A percentile compares a stretch with the other conserved stretches of the same genome.
phyloP scores from a whole-genome alignment of 2,329 filamentous ascomycete species.

The Neonectria coccinea region DNA sequence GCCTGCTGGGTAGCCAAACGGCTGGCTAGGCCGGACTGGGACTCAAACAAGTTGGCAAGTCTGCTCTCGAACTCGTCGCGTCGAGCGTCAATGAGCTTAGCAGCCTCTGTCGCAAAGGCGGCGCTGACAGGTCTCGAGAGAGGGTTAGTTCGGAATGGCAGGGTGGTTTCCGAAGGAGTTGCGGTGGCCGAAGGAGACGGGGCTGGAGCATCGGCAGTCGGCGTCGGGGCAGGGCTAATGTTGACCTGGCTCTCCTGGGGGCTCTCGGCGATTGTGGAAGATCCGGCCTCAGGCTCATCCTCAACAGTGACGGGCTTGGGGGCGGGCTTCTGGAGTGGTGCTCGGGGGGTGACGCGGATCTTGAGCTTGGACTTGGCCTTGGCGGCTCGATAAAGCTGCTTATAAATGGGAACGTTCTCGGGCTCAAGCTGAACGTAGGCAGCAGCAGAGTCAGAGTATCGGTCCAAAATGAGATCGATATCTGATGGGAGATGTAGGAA shows the following conservation, averaged over 20 bases:
- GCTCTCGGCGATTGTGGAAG: slow-evolving; percentile 21
- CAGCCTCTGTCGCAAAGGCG: slow-evolving; percentile 44
- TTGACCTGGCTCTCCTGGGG: slow-evolving; percentile 30
- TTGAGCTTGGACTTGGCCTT: slow-evolving; percentile 99
- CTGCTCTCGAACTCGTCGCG: slow-evolving; percentile 47
- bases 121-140: slow-evolving; percentile 46
- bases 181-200: slow-evolving; percentile 30
- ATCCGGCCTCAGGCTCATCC: slow-evolving; percentile 57
- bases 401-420: slow-evolving; percentile 86
- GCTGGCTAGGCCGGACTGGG: slow-evolving; percentile 30
- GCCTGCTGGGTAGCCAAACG: slow-evolving; percentile 20
- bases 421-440: slow-evolving; percentile 84
- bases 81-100: slow-evolving; percentile 40
- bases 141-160: slow-evolving; percentile 42
- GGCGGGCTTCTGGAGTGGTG: slow-evolving; percentile 47
- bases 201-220: slow-evolving; percentile 37
- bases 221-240: slow-evolving; percentile 31
- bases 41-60: slow-evolving; percentile 44
- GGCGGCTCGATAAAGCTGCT: slow-evolving; percentile 94
- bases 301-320: slow-evolving; percentile 63
- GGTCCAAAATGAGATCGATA: slow-evolving; percentile 75
- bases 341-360: slow-evolving; percentile 74
- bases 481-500: slow-evolving; percentile 52
- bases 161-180: slow-evolving; percentile 35
- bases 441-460: slow-evolving; percentile 92